These are phyloP conservation scores for Paradendryphiella salina DNA, from an alignment of 2,329 filamentous ascomycete species.

Conservation along the genomic window DNA sequence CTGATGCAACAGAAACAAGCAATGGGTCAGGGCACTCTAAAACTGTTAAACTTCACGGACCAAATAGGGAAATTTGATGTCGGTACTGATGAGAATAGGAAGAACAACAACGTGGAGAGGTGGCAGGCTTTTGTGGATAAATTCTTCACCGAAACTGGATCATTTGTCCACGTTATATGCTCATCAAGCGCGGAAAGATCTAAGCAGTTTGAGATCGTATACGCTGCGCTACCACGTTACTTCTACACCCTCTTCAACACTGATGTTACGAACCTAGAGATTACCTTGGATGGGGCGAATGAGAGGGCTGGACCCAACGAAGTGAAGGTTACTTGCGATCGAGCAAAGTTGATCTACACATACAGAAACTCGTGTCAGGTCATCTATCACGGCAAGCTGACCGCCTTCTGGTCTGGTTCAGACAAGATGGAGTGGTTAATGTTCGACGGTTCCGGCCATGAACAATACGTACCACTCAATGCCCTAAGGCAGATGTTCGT, in stretches of 20 bases:
- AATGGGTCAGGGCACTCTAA: constrained; percentile 52
- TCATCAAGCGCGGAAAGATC: constrained; percentile 59
- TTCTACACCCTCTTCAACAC: constrained; percentile 88
- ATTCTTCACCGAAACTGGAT: constrained; percentile 78
- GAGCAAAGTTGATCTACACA: constrained; percentile 84
- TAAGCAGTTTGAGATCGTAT: constrained; percentile 86
- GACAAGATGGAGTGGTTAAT: constrained; percentile 85
- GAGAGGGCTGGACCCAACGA: constrained; percentile 64
- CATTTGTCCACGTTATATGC: constrained; percentile 72
- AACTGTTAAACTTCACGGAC: constrained; percentile 61
- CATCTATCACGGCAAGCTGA: constrained; percentile 74
- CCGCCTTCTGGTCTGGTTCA: constrained; percentile 74
- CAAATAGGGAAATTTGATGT: constrained; percentile 58
- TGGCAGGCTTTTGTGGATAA: constrained; percentile 79
- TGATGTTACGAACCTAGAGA: constrained; percentile 78
- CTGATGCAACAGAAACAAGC: constrained; percentile 40
- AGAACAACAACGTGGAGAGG: constrained; percentile 66
- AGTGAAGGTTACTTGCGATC: constrained; percentile 74
- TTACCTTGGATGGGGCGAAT: constrained; percentile 73
- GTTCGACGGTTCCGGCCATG: constrained; percentile 73
- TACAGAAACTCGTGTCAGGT: constrained; percentile 82
- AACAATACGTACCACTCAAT: constrained; percentile 79
- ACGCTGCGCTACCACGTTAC: constrained; percentile 80
- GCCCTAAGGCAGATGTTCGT: constrained; percentile 54
- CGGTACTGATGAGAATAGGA: constrained; percentile 13